Evolutionary conservation across 208 protist species (phyloP).

Genomic region (Trypanosomatidae sp.): DNA sequence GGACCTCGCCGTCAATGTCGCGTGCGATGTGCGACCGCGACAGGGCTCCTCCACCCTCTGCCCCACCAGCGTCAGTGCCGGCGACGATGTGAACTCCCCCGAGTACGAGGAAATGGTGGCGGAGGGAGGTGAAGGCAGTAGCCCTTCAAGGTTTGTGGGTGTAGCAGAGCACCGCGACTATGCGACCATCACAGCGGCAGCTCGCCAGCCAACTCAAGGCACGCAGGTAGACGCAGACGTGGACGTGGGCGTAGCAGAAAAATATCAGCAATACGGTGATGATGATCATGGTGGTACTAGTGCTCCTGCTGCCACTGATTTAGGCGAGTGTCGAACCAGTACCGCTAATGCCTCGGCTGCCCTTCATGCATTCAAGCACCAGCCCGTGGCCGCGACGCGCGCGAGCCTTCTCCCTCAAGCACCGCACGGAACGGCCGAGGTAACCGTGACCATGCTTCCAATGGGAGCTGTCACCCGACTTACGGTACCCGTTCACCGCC

Average conservation of each 20-base stretch:
- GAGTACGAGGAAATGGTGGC: constrained; percentile 17
- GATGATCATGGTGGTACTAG: neutral
- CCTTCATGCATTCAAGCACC: neutral
- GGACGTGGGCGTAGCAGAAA: constrained; percentile 10
- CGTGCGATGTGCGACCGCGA: constrained; percentile 32
- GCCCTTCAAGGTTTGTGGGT: neutral
- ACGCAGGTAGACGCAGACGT: constrained; percentile 31
- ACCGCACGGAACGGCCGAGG: constrained; percentile 27
- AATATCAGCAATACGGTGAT: neutral
- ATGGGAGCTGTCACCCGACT: constrained; percentile 29
- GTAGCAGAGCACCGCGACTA: neutral
- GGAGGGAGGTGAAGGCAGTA: neutral
- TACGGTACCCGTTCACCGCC: constrained; percentile 30
- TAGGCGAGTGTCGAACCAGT: neutral
- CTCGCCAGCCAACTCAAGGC: constrained; percentile 34
- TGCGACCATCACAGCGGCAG: neutral
- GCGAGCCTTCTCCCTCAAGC: constrained; percentile 24
- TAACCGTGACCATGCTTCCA: constrained; percentile 33
- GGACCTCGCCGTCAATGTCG: constrained; percentile 39
- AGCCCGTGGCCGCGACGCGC: constrained; percentile 5
- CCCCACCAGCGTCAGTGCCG: neutral
- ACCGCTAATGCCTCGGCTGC: neutral
- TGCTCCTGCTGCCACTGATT: neutral
- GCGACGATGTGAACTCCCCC: neutral
- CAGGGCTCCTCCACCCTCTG: neutral